Evolutionary conservation across 192 early-diverging fungal species (phyloP).

Genomic region (Chytriomyces hyalinus): DNA sequence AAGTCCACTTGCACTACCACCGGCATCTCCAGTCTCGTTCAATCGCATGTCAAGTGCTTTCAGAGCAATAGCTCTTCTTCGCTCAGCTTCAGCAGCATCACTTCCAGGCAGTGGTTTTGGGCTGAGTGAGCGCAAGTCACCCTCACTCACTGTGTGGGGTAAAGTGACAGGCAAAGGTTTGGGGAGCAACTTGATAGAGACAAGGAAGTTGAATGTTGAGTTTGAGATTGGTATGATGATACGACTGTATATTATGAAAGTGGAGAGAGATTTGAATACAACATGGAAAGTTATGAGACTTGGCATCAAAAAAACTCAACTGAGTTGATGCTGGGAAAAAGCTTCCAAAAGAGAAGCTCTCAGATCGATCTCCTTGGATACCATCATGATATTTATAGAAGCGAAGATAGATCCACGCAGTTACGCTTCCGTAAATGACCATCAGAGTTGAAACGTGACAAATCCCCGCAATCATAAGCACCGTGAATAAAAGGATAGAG

Average conservation of each 20-base stretch:
- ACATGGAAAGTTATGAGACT: background rate
- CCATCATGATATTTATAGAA: conserved; percentile 85
- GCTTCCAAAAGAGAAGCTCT: conserved; percentile 86
- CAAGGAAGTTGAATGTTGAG: conserved; percentile 62
- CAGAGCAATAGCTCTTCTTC: conserved; percentile 32
- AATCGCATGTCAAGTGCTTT: conserved; percentile 38
- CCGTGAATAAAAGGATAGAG: conserved; percentile 47
- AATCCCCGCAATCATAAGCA: conserved; percentile 53
- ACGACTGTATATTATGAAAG: conserved; percentile 49
- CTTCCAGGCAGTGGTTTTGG: conserved; percentile 34
- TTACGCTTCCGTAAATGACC: conserved; percentile 73
- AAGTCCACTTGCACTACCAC: too few relatives aligned
- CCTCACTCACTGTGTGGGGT: background rate
- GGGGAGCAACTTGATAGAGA: conserved; percentile 59
- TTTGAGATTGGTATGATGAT: conserved; percentile 71
- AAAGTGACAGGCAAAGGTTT: conserved; percentile 42
- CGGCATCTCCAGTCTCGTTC: conserved; percentile 10
- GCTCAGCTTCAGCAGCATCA: conserved; percentile 37
- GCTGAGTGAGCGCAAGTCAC: conserved; percentile 2
- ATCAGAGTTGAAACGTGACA: conserved; percentile 68
- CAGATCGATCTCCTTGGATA: conserved; percentile 83
- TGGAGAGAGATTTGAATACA: conserved; percentile 11
- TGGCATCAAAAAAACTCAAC: conserved; percentile 47
- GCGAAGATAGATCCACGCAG: conserved; percentile 83
- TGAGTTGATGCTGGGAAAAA: conserved; percentile 90